A percentile compares a stretch with the other conserved stretches of the same genome.
Conservation (phyloP, 257 asterid genomes). For the Fraxinus cuspidata region DNA sequence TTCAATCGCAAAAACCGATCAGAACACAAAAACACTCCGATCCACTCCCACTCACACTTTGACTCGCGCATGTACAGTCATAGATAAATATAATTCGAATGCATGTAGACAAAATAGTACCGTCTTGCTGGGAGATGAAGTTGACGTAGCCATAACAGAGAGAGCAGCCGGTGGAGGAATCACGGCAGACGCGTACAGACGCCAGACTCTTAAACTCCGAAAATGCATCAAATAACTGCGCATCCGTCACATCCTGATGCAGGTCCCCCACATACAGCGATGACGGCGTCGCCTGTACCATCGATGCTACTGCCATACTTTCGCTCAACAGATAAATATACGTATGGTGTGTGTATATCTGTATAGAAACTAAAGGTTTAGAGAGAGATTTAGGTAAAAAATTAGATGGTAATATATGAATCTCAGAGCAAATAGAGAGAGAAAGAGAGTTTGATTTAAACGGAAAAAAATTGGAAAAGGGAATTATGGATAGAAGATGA, state of each 20-base stretch:
- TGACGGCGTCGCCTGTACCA: conserved; percentile 28
- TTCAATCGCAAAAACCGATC: conserved; percentile 3
- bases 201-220: conserved; percentile 42
- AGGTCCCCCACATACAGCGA: conserved; percentile 64
- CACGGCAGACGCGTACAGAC: conserved; percentile 62
- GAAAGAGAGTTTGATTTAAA: background rate
- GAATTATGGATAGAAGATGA: conserved; percentile 3
- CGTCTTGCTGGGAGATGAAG: conserved; percentile 47
- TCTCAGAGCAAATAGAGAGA: conserved; percentile 15
- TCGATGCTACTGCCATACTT: conserved; percentile 41
- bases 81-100: too few relatives aligned
- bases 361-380: background rate
- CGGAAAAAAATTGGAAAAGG: background rate
- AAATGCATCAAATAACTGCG: conserved; percentile 40
- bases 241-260: conserved; percentile 48
- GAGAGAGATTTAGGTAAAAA: conserved; percentile 3
- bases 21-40: background rate
- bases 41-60: background rate
- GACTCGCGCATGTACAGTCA: conserved; percentile 1
- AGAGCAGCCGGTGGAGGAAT: conserved; percentile 48
- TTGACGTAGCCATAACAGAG: conserved; percentile 62
- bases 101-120: conserved; percentile 20
- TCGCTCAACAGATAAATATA: background rate
- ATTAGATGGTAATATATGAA: background rate
- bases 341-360: too few relatives aligned